Percentiles rank a stretch among this genome's conserved stretches.
Conservation (phyloP, 163 green algal species). For the Scenedesmus sp. region DNA sequence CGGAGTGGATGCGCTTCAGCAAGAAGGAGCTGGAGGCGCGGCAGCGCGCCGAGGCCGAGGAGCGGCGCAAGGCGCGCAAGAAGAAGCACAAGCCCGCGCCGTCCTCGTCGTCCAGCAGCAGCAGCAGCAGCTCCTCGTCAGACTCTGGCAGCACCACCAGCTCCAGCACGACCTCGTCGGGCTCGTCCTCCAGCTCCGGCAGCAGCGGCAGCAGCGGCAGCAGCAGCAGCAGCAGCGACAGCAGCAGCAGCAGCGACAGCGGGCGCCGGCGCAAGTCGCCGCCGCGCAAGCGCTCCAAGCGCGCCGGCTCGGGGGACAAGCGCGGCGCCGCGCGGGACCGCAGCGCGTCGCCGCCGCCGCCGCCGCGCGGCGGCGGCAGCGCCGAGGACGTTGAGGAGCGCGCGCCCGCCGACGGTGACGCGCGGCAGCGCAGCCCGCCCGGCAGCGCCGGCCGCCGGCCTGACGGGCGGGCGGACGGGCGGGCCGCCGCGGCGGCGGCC, state of each 20-base stretch:
- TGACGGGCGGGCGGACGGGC: constrained; percentile 25
- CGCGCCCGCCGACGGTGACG: background rate
- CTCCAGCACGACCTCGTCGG: background rate
- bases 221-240: constrained; percentile 31
- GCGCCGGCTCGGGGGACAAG: background rate
- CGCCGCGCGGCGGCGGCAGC: too few species aligned
- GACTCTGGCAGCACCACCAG: constrained; percentile 15
- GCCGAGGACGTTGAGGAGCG: constrained; percentile 11
- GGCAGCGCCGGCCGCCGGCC: background rate
- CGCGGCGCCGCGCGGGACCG: background rate
- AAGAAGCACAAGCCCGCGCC: constrained; percentile 43
- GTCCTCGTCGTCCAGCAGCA: too few species aligned
- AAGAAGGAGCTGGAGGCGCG: constrained; percentile 39
- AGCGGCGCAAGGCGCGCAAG: constrained; percentile 48
- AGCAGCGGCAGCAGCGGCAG: constrained; percentile 24
- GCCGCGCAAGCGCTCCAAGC: constrained; percentile 19
- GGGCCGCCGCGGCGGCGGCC: constrained; percentile 21
- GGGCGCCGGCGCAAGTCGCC: constrained; percentile 1
- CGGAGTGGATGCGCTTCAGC: constrained; percentile 27
- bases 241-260: constrained; percentile 38
- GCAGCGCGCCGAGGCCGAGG: constrained; percentile 48
- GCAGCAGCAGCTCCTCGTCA: constrained; percentile 33
- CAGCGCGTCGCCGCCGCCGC: background rate
- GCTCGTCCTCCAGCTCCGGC: background rate
- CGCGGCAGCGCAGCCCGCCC: background rate